A percentile compares a stretch with the other conserved stretches of the same genome.
Conservation (phyloP, 345 rosid genomes). For the Psidium friedrichsthalianum region DNA sequence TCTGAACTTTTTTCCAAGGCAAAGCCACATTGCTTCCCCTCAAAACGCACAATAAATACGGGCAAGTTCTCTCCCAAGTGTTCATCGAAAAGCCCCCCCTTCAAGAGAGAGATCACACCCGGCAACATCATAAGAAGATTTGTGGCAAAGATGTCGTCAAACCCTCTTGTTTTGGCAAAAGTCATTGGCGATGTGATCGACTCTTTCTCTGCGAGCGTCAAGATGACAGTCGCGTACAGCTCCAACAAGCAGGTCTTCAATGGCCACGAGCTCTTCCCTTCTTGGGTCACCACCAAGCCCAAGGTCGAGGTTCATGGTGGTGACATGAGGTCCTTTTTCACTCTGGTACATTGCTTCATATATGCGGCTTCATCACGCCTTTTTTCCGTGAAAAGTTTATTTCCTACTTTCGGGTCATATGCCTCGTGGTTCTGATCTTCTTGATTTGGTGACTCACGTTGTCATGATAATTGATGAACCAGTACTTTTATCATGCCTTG, state of each 20-base stretch:
- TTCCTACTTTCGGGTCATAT: not conserved
- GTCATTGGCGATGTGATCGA: slow-evolving; percentile 82
- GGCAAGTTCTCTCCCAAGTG: not conserved
- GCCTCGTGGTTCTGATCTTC: slow-evolving; percentile 4
- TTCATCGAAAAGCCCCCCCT: not conserved
- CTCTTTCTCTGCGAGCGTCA: slow-evolving; percentile 44
- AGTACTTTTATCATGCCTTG: not conserved
- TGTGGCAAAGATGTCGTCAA: slow-evolving; percentile 37
- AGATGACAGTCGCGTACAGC: slow-evolving; percentile 51
- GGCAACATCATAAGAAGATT: not conserved
- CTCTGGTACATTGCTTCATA: slow-evolving; percentile 27
- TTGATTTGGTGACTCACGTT: not conserved
- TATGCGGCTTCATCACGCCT: not conserved
- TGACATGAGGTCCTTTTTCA: slow-evolving; percentile 65
- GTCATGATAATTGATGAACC: not conserved
- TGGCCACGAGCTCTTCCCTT: slow-evolving; percentile 72
- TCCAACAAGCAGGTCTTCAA: slow-evolving; percentile 58
- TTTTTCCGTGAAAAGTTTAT: not conserved
- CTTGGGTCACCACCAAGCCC: slow-evolving; percentile 39
- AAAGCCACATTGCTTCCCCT: not conserved
- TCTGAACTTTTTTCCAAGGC: not conserved
- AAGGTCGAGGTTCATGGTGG: slow-evolving; percentile 67
- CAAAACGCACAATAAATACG: not conserved
- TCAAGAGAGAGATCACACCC: not conserved
- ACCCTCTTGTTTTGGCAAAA: slow-evolving; percentile 53